Evolutionary conservation across 345 rosid genomes (phyloP), one percentile per base, ranked within the genome.

Genomic region (Chamaenerion angustifolium): DNA sequence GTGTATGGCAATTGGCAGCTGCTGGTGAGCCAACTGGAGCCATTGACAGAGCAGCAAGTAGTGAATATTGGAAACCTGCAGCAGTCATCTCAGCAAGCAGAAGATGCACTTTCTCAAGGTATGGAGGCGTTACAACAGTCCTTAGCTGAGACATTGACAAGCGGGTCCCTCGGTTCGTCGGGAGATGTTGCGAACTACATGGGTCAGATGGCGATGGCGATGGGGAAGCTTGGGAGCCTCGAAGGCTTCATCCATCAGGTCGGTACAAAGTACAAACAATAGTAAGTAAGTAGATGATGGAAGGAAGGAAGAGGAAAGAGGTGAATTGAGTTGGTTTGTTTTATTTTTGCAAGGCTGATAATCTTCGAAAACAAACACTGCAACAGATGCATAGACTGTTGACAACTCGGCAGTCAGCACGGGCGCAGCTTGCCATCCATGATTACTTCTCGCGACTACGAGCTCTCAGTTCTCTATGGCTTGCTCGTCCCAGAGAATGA

Each of bases 161-260:
- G 56, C 58, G 93, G 93, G 51, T 62, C 88, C 46, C 77, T 86
- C 53, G 73, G 84, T 37, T 61, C 93, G 19, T 76, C 89, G 31
- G 89, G 81, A 23, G 77, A 82, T 51, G 93, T 88, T 8, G 97
- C 95, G 19, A 88, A 84, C 70, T 88, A 88, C 59, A 88, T 88
- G 97, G 97, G 97, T 61, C 97, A 85, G 72, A 88, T 88, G 97
- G 97, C 95, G 50, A 80, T 88, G 97, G 96, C 96, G 18, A 88
- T 88, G 95, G 97, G 97, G 54, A 87, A 88, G 70, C 76, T 88
- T 42, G 97, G 93, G 31, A 85, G 89, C 16, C 80, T 88, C 0
- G 93, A 88, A 62, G 85, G 87, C 31, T 88, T 88, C 68, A 78
- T 85, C 46, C 74, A 70, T 41, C 95, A 88, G 95, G n/a, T n/a